Evolutionary conservation across 495 filamentous ascomycete genomes (phyloP).

Genomic region (Penicillium egyptiacum): DNA sequence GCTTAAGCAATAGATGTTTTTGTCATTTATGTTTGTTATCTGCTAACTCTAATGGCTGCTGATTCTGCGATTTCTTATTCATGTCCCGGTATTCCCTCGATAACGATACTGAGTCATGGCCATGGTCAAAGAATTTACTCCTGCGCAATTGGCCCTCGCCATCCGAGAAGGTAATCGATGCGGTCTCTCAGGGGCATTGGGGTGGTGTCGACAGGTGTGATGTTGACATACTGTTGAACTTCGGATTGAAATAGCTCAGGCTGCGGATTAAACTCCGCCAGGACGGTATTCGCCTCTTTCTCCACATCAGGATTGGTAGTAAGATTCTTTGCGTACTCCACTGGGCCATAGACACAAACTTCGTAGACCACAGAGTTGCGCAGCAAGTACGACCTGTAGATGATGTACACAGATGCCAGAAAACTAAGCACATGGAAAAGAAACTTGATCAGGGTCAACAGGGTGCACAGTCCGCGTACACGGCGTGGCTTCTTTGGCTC

Average conservation of each 20-base stretch:
- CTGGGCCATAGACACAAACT: background rate
- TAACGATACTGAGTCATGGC: background rate
- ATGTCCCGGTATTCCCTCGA: no score
- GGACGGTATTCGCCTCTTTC: background rate
- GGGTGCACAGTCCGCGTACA: background rate
- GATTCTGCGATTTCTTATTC: background rate
- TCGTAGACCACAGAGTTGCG: background rate
- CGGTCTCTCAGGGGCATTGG: conserved; percentile 25
- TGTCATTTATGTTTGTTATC: background rate
- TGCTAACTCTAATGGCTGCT: background rate
- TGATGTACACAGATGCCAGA: background rate
- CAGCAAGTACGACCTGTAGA: background rate
- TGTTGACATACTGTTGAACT: background rate
- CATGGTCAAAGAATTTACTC: background rate
- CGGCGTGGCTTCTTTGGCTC: background rate
- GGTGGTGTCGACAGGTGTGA: background rate
- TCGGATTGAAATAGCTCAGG: background rate
- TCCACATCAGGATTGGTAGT: background rate
- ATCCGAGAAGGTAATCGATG: conserved; percentile 42
- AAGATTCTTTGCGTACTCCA: no score
- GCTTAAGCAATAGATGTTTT: background rate
- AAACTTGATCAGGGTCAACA: background rate
- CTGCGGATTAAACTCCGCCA: background rate
- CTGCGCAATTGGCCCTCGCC: conserved; percentile 30
- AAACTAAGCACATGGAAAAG: background rate